phyloP scores from a whole-genome alignment of 169 alveolate species.

The Plasmodium billcollinsi region DNA sequence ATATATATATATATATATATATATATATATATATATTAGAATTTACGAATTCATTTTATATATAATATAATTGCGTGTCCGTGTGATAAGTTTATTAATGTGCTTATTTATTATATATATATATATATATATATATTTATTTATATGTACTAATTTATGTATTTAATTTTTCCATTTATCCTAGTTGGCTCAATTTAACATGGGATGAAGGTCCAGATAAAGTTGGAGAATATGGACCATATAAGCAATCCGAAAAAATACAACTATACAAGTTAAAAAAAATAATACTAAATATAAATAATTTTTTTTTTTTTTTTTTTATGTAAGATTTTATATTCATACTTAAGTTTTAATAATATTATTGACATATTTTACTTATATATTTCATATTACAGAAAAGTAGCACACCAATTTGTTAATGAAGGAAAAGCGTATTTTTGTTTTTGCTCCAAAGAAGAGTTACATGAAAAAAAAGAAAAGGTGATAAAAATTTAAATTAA shows the following conservation, averaged over 20 bases:
- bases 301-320: not conserved
- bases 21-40: not conserved
- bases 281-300: not conserved
- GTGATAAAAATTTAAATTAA: conserved; percentile 30
- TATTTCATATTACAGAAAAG: conserved; percentile 50
- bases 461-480: conserved; percentile 69
- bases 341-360: no score
- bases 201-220: conserved; percentile 89
- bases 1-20: conserved; percentile 5
- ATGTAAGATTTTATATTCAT: not conserved
- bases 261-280: conserved; percentile 33
- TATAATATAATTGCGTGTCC: no score
- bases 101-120: no score
- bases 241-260: conserved; percentile 79
- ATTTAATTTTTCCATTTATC: not conserved
- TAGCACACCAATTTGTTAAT: conserved; percentile 82
- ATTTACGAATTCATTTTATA: not conserved
- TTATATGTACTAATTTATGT: not conserved
- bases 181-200: conserved; percentile 86
- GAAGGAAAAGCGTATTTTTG: conserved; percentile 85
- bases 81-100: no score
- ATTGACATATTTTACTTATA: no score
- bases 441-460: conserved; percentile 83
- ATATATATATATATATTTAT: no score
- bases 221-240: conserved; percentile 84